Base-by-base conservation (phyloP, 2,329 filamentous ascomycete genomes). In the Ophiocordyceps camponoti-floridani region DNA sequence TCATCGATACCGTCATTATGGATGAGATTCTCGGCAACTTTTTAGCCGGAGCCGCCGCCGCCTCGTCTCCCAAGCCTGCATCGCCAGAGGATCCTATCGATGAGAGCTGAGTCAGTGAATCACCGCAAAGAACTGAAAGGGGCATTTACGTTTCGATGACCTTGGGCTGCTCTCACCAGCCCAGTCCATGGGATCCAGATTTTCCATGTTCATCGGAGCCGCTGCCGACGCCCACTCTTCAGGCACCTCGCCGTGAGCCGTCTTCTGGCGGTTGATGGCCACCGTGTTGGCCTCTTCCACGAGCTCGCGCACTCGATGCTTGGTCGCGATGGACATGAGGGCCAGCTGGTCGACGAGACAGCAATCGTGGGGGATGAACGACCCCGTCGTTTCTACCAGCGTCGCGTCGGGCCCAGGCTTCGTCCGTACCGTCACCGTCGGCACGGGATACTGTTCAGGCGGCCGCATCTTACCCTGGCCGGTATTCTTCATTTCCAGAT, bases 331-430 rank as follows among this genome's bases (percentile, higher is more conserved):
- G 6, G 86, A 91, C 47, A 95, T 59, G 14, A 95, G 68, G 26
- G 84, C 82, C 41, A 95, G 64, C 51, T 95, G 83, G 48, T 94
- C 87, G 13, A 83, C 81, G 31, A 94, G 67, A 45, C 75, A 78
- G 2, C 84, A 77, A 40, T 87, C 82, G 33, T 82, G 77, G 0
- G 91, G 74, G 35, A 93, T 74, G 45, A 82, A 85, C 18, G 77
- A 76, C 2, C 79, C 79, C 13, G 69, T 71, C 1, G 79, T 79
- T 40, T 73, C 63, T 3, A 84, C 70, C 23, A 81, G 62, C 12
- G 74, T 70, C 30, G 74, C 75, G 43, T 86, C 77, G 0, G 77
- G 72, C 0, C 75, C 77, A 2, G 65, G 66, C 47, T 72, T 72
- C 47, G 64, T 72, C 58, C 55, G 69, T 41, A 69, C 75, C 49